Conservation (phyloP, 2,329 filamentous ascomycete species). For the Kalmusia sp. region DNA sequence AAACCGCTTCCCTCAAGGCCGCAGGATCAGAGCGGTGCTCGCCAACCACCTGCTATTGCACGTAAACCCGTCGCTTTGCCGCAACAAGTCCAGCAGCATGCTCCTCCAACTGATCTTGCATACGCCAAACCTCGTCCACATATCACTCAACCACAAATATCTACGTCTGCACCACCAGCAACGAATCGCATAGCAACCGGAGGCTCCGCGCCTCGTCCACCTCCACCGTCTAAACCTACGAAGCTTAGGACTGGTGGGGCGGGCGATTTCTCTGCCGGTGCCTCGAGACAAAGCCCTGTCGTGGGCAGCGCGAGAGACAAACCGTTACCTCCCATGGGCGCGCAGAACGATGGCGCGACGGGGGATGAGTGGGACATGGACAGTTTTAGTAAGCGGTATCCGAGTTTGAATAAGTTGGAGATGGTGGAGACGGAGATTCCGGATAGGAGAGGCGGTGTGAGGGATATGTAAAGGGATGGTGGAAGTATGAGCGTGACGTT, state of each 20-base stretch:
- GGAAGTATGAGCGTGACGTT: no score
- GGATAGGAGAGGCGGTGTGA: conserved; percentile 16
- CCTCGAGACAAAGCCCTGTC: conserved; percentile 2
- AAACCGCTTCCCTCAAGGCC: conserved; percentile 40
- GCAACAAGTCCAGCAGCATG: conserved; percentile 16
- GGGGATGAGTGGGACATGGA: conserved; percentile 70
- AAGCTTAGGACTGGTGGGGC: conserved; percentile 59
- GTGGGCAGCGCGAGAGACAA: conserved; percentile 24
- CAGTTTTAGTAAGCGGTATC: conserved; percentile 85
- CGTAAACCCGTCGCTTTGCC: conserved; percentile 57
- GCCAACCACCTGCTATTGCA: conserved; percentile 33
- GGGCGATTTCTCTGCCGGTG: conserved; percentile 16
- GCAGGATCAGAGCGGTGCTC: conserved; percentile 30
- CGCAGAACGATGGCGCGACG: conserved; percentile 6
- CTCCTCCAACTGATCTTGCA: conserved; percentile 28
- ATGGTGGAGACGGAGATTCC: conserved; percentile 77
- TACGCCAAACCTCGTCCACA: conserved; percentile 37
- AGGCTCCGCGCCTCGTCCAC: conserved; percentile 49
- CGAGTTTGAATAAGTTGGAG: conserved; percentile 83
- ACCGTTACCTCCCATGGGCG: conserved; percentile 20
- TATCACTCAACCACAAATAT: conserved; percentile 27
- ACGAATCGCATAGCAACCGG: conserved; percentile 35
- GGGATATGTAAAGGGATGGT: conserved; percentile 23
- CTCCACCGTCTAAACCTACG: conserved; percentile 67
- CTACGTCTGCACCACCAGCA: conserved; percentile 43